These are phyloP conservation scores for Helotiales sp. DNA, from an alignment of 2,329 filamentous ascomycete species.

Conservation along the genomic window DNA sequence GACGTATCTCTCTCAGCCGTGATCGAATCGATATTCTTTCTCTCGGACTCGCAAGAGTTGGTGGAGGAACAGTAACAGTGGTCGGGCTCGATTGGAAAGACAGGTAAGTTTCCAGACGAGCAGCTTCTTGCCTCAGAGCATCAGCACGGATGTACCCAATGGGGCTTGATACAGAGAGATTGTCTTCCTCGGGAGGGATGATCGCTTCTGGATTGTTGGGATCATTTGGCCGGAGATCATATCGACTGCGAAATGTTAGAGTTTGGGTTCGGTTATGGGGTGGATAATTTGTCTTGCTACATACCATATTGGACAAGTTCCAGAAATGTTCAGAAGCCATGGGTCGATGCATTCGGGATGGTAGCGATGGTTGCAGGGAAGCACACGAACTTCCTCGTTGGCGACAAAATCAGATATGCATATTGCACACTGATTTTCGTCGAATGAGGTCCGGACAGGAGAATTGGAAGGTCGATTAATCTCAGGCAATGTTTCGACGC, in stretches of 20 bases:
- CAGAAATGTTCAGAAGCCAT: conserved; percentile 5
- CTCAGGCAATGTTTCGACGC: too few species aligned
- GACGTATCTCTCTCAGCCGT: neutral
- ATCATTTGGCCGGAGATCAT: neutral
- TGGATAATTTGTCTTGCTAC: neutral
- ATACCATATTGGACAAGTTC: conserved; percentile 9
- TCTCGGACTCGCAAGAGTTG: neutral
- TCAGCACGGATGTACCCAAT: neutral
- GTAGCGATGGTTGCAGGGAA: conserved; percentile 2
- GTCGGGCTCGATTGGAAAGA: too few species aligned
- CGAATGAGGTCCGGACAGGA: neutral
- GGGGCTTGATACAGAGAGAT: neutral
- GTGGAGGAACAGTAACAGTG: neutral
- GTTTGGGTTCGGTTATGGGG: neutral
- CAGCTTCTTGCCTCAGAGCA: neutral
- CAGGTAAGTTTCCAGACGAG: neutral
- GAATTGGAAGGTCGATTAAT: neutral
- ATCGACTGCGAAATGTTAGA: neutral
- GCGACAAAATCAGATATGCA: conserved; percentile 4
- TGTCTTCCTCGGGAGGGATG: neutral
- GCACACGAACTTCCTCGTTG: neutral
- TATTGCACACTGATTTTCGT: conserved; percentile 1
- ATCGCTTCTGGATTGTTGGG: neutral
- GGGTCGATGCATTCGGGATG: conserved; percentile 8
- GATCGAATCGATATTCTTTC: neutral